Evolutionary conservation across 2,329 filamentous ascomycete genomes (phyloP), one percentile per base, ranked within the genome.

Genomic region (Stachybotrys elegans): DNA sequence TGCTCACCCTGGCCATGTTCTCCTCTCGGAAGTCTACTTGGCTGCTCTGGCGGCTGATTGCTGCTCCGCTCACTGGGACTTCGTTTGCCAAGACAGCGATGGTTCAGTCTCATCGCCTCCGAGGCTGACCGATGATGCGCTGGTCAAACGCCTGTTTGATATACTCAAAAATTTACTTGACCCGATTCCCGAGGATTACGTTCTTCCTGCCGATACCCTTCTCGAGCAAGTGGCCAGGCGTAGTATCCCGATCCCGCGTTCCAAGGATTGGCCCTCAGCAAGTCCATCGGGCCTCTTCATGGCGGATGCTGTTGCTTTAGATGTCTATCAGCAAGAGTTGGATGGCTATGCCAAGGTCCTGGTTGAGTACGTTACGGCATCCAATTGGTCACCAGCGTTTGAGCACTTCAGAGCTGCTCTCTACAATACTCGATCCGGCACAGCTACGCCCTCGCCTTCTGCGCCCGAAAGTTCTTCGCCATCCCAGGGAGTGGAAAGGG

Each of bases 21-120:
- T 84, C 23, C 70, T 79, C 38, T 84, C 83, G 16, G 81, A 86
- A 58, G 66, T 81, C 39, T 85, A 82, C 53, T 67, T 84, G n/a
- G 62, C 85, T 40, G 72, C 76, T 39, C 67, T 86, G 34, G 70
- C 81, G 27, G 78, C 81, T 56, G 81, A 85, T 55, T 86, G 82
- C 57, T 85, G 80, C 52, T 72, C 74, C 41, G 73, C 75, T 43
- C 74, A 82, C 57, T 84, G 81, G 80, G 64, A 72, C 22, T 62
- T 67, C 31, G 57, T 73, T 35, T 64, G 69, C 44, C 55, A 47
- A 23, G 50, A 56, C 19, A 45, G 45, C 31, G 48, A 56, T 53
- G 23, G 39, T 17, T 50, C 53, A 17, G 48, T 47, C 20, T 23
- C 38, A 22, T 50, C 48, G 12, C 39, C 42, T 4, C 71, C 69